phyloP scores from a whole-genome alignment of 768 basidiomycete species.

The Pleurotus sapidus region DNA sequence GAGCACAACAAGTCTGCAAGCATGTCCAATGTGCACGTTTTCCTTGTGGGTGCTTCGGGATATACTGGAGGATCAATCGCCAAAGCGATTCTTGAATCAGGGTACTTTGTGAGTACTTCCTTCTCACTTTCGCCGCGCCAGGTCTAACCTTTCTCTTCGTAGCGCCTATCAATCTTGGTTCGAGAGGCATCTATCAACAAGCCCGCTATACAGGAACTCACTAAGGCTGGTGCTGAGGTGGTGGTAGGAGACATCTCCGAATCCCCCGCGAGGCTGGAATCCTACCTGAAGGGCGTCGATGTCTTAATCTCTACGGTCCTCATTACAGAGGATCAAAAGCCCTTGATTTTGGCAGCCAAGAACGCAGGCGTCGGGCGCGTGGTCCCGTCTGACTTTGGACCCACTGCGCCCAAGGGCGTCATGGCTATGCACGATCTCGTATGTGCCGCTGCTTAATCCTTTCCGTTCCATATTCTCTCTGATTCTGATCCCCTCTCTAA shows the following conservation, averaged over 20 bases:
- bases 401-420: neutral
- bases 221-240: neutral
- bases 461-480: neutral
- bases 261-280: neutral
- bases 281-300: neutral
- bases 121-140: neutral
- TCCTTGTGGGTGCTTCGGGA: neutral
- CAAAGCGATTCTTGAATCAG: neutral
- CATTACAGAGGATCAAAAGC: neutral
- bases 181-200: neutral
- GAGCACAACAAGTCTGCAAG: neutral
- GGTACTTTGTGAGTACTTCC: neutral
- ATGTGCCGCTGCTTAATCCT: neutral
- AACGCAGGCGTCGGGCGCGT: neutral
- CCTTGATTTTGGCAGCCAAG: neutral
- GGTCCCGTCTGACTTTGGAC: constrained; percentile 1
- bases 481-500: no score
- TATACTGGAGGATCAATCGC: neutral
- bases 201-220: neutral
- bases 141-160: no score
- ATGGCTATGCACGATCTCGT: neutral
- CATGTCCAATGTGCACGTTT: neutral
- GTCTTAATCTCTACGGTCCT: neutral
- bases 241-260: neutral
- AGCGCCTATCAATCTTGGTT: neutral